phyloP scores from a whole-genome alignment of 345 rosid species.

The Acer yangbiense region DNA sequence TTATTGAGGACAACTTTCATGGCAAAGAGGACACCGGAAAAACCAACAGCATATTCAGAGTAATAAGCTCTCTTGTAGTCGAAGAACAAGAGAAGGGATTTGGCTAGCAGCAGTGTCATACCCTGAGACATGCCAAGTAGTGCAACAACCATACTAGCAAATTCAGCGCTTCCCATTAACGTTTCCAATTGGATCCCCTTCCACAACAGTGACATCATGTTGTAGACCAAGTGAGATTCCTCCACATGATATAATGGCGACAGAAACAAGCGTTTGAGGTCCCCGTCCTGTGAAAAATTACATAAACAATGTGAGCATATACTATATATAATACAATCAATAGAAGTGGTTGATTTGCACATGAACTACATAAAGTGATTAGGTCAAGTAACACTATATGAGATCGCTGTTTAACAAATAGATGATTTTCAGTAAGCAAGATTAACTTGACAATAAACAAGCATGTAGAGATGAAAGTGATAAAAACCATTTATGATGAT shows the following conservation, averaged over 20 bases:
- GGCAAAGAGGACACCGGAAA: conserved; percentile 92
- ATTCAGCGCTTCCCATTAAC: conserved; percentile 84
- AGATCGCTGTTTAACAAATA: too few relatives aligned
- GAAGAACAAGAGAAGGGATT: conserved; percentile 61
- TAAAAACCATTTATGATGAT: too few relatives aligned
- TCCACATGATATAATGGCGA: conserved; percentile 85
- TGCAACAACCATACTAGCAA: conserved; percentile 71
- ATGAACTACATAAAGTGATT: too few relatives aligned
- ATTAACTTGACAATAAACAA: not conserved
- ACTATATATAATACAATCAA: not conserved
- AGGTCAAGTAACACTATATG: not conserved
- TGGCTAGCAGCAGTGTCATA: conserved; percentile 69
- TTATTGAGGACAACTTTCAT: conserved; percentile 93
- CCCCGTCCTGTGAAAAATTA: conserved; percentile 56
- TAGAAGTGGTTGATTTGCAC: not conserved
- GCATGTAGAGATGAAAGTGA: not conserved
- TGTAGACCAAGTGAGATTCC: conserved; percentile 84
- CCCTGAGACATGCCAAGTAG: conserved; percentile 90
- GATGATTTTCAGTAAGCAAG: not conserved
- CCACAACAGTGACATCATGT: conserved; percentile 94
- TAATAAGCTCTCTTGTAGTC: conserved; percentile 63
- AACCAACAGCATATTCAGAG: conserved; percentile 73
- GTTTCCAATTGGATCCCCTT: conserved; percentile 88
- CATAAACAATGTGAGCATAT: not conserved
- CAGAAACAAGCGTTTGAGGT: conserved; percentile 72